These are phyloP conservation scores for Hypoxylon sp. DNA, from an alignment of 2,329 filamentous ascomycete species.

Conservation along the genomic window DNA sequence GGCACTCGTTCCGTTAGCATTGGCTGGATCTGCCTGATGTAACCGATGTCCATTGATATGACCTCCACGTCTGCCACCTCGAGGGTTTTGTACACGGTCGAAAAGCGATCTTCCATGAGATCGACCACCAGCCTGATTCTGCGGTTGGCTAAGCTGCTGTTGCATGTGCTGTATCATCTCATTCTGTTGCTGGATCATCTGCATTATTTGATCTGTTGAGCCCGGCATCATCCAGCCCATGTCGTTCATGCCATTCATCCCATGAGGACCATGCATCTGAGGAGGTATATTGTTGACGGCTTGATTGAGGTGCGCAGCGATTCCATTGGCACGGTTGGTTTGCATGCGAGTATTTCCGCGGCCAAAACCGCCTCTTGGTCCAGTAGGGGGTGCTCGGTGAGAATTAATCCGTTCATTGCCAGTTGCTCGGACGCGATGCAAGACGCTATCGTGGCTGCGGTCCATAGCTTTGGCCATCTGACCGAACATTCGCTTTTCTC, in stretches of 20 bases:
- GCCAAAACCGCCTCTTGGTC: conserved; percentile 72
- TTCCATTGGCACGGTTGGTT: conserved; percentile 66
- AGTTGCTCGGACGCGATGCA: conserved; percentile 83
- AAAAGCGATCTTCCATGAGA: conserved; percentile 75
- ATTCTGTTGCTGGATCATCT: conserved; percentile 87
- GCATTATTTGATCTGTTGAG: conserved; percentile 74
- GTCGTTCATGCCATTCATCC: conserved; percentile 62
- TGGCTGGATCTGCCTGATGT: conserved; percentile 54
- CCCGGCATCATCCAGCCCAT: conserved; percentile 66
- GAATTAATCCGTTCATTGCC: conserved; percentile 86
- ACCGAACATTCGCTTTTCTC: conserved; percentile 86
- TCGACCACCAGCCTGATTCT: conserved; percentile 60
- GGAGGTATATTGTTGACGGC: conserved; percentile 57
- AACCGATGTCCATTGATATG: conserved; percentile 58
- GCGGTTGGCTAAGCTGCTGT: conserved; percentile 72
- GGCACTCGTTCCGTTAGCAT: conserved; percentile 56
- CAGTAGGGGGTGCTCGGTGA: conserved; percentile 81
- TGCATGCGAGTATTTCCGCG: conserved; percentile 66
- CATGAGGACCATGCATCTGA: conserved; percentile 57
- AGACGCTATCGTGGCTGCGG: conserved; percentile 78
- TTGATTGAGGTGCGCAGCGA: conserved; percentile 63
- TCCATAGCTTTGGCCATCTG: conserved; percentile 89
- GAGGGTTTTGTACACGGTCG: conserved; percentile 76
- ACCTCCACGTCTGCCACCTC: conserved; percentile 66
- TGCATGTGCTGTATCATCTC: conserved; percentile 86